phyloP scores from a whole-genome alignment of 2,329 filamentous ascomycete genomes.

The Stagonosporopsis rhizophila region DNA sequence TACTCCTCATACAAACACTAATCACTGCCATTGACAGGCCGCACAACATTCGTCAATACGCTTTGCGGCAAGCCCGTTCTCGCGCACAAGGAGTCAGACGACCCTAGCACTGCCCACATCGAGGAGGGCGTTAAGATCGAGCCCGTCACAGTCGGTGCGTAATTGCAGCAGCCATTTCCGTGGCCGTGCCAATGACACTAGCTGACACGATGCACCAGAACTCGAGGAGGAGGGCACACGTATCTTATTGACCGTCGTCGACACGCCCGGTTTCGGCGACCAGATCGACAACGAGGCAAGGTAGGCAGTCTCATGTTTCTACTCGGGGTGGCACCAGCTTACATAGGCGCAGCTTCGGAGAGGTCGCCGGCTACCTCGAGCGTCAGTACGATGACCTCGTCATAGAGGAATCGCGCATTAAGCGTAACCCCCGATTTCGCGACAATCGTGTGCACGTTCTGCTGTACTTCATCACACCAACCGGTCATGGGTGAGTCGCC shows the following conservation, averaged over 20 bases:
- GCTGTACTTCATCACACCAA: constrained; percentile 99
- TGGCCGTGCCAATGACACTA: neutral
- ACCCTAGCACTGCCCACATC: constrained; percentile 84
- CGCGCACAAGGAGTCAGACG: constrained; percentile 89
- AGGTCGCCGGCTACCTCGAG: constrained; percentile 98
- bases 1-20: neutral
- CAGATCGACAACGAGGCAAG: constrained; percentile 99
- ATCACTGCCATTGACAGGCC: constrained; percentile 63
- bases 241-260: constrained; percentile 97
- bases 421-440: constrained; percentile 99
- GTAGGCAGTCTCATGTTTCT: constrained; percentile 57
- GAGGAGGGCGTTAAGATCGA: constrained; percentile 99
- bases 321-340: constrained; percentile 18
- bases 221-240: constrained; percentile 98
- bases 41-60: constrained; percentile 99
- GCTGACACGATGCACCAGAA: constrained; percentile 57
- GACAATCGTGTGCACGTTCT: constrained; percentile 98
- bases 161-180: neutral
- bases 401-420: constrained; percentile 98
- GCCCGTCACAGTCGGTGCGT: constrained; percentile 92
- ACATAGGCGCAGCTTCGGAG: constrained; percentile 75
- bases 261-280: constrained; percentile 97
- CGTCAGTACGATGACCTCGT: constrained; percentile 99
- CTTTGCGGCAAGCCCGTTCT: constrained; percentile 96
- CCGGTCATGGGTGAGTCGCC: constrained; percentile 80